phyloP scores from a whole-genome alignment of 1,284 basidiomycete species.

The Sporisorium graminicola region DNA sequence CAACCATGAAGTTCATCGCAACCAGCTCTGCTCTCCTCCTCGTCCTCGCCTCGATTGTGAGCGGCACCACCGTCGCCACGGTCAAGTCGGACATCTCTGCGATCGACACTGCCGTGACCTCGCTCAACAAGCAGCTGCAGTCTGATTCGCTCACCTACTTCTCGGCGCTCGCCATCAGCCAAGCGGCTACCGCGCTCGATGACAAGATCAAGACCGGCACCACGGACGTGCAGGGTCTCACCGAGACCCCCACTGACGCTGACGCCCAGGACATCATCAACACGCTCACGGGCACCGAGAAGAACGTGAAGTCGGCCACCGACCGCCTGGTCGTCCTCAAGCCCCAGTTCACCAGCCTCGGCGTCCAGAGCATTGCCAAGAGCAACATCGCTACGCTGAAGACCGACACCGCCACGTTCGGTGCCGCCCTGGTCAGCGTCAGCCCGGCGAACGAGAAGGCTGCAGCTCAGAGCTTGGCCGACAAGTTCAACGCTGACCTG shows the following conservation, averaged over 20 bases:
- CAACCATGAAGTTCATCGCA: slow-evolving; percentile 21
- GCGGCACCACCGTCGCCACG: slow-evolving; percentile 16
- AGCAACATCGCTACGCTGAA: slow-evolving; percentile 10
- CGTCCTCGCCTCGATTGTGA: slow-evolving; percentile 17
- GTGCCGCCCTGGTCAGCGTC: slow-evolving; percentile 12
- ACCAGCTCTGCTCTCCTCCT: slow-evolving; percentile 17
- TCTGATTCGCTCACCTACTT: slow-evolving; percentile 24
- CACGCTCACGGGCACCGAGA: slow-evolving; percentile 21
- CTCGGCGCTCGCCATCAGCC: slow-evolving; percentile 20
- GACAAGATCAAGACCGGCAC: slow-evolving; percentile 32
- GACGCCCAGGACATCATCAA: slow-evolving; percentile 21
- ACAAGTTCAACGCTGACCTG: slow-evolving; percentile 31
- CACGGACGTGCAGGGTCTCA: slow-evolving; percentile 15
- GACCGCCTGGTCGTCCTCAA: slow-evolving; percentile 19
- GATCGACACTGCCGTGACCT: slow-evolving; percentile 20
- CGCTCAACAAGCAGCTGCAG: slow-evolving; percentile 21
- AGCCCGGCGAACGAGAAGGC: slow-evolving; percentile 7
- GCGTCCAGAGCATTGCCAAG: slow-evolving; percentile 13
- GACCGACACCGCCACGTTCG: slow-evolving; percentile 21
- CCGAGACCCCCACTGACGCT: slow-evolving; percentile 17
- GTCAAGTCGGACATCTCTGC: slow-evolving; percentile 24
- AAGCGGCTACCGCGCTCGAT: slow-evolving; percentile 9
- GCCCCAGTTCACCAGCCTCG: slow-evolving; percentile 17
- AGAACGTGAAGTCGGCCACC: slow-evolving; percentile 22
- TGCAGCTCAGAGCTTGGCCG: slow-evolving; percentile 6